Evolutionary conservation across 1,139 yeast genomes (phyloP), one percentile per base, ranked within the genome.

Genomic region (Suhomyces terraborum): DNA sequence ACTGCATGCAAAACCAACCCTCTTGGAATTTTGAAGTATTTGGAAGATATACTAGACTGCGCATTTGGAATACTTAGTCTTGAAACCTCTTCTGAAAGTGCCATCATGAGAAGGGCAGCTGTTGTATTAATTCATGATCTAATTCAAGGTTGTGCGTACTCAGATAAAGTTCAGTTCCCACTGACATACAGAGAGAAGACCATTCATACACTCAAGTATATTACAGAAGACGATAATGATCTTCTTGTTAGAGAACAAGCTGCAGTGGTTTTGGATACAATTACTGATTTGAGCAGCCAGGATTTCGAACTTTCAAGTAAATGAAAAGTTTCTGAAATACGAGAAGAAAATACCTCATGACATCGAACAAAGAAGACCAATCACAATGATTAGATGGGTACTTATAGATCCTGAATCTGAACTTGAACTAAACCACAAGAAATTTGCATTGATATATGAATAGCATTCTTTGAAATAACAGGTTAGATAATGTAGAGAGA

Each of bases 91-190:
- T 51, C 55, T 21, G 80, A 77, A 2, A 64, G 69, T 35, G 69
- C 80, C 1, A 64, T 83, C 0, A 74, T 91, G 77, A 72, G 95
- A 48, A 69, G 97, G 35, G 72, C 95, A 0, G 89, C 96, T 0
- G 74, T 88, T 3, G 84, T 82, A 10, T 61, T 88, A 25, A 64
- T 88, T 3, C 77, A 80, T 46, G 94, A 88, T 53, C 63, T 88
- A 47, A 60, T 86, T 2, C 51, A 62, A 38, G 82, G 74, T 30
- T 69, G 75, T 3, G 63, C 75, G 1, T 50, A 58, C 18, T 59
- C 73, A 6, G 66, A 67, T 12, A 73, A 73, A 5, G 63, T 80
- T 3, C 66, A 73, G 6, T 70, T 83, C 35, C 82, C 88, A 0
- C 55, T 56, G 8, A 62, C 66, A 1, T 77, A 78, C 52, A 73